These are phyloP conservation scores for Aspergillus cejpii DNA, from an alignment of 2,329 filamentous ascomycete genomes.

Conservation along the genomic window DNA sequence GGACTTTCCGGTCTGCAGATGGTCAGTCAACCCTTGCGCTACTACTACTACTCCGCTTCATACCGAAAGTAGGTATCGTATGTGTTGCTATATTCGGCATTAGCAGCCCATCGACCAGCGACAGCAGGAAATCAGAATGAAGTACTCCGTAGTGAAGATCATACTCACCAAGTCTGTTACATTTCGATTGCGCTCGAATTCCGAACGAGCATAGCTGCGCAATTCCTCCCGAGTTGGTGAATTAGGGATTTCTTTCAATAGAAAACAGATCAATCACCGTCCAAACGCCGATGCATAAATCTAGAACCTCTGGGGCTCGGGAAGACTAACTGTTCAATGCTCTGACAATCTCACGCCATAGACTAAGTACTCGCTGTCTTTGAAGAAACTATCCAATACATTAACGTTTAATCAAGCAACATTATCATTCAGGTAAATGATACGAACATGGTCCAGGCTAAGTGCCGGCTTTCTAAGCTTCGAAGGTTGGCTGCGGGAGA, in stretches of 20 bases:
- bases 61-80: conserved; percentile 43
- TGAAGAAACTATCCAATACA: conserved; percentile 35
- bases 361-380: conserved; percentile 37
- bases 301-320: neutral
- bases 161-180: conserved; percentile 39
- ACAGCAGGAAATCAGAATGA: neutral
- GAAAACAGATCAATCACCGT: neutral
- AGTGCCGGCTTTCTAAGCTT: conserved; percentile 33
- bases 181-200: conserved; percentile 40
- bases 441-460: conserved; percentile 36
- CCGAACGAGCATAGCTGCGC: conserved; percentile 38
- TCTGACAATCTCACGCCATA: conserved; percentile 41
- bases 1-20: conserved; percentile 39
- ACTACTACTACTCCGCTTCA: neutral
- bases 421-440: neutral
- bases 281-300: neutral
- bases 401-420: conserved; percentile 5
- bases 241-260: conserved; percentile 32
- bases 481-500: conserved; percentile 27
- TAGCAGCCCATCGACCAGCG: neutral
- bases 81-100: conserved; percentile 30
- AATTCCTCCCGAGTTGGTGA: conserved; percentile 39
- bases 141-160: neutral
- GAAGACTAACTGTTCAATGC: conserved; percentile 33
- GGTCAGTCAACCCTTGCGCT: conserved; percentile 2